Conservation (phyloP, 306 rosid species). For the Ceratonia siliqua region DNA sequence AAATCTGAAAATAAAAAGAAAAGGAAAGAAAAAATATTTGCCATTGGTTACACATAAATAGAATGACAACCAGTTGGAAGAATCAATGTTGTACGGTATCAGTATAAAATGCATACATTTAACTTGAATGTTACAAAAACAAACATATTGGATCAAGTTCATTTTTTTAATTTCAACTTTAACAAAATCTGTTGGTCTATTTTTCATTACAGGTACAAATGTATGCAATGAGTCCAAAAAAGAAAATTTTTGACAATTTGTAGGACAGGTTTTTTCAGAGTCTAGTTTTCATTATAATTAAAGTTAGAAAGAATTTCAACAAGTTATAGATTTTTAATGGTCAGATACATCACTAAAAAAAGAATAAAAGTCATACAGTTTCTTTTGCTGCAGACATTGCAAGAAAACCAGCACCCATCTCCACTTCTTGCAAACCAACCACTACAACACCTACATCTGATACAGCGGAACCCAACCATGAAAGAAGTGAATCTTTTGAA, state of each 20-base stretch:
- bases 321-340: slow-evolving; percentile 1
- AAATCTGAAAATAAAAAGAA: background rate
- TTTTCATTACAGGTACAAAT: background rate
- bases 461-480: slow-evolving; percentile 90
- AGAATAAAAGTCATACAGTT: slow-evolving; percentile 62
- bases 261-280: background rate
- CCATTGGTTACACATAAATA: background rate
- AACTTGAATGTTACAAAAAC: background rate
- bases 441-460: slow-evolving; percentile 96
- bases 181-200: background rate
- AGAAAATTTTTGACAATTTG: background rate
- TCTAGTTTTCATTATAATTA: background rate
- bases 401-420: slow-evolving; percentile 99
- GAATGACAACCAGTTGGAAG: background rate
- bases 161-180: slow-evolving; percentile 8
- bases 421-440: slow-evolving; percentile 97
- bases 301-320: background rate
- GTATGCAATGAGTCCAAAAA: background rate
- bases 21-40: background rate
- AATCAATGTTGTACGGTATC: background rate
- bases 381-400: slow-evolving; percentile 99
- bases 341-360: slow-evolving; percentile 20
- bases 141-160: slow-evolving; percentile 10
- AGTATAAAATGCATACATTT: slow-evolving; percentile 4
- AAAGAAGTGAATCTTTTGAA: slow-evolving; percentile 70